Evolutionary conservation across 441 rosid genomes (phyloP), one percentile per base, ranked within the genome.

Genomic region (Pelargonium citronellum): DNA sequence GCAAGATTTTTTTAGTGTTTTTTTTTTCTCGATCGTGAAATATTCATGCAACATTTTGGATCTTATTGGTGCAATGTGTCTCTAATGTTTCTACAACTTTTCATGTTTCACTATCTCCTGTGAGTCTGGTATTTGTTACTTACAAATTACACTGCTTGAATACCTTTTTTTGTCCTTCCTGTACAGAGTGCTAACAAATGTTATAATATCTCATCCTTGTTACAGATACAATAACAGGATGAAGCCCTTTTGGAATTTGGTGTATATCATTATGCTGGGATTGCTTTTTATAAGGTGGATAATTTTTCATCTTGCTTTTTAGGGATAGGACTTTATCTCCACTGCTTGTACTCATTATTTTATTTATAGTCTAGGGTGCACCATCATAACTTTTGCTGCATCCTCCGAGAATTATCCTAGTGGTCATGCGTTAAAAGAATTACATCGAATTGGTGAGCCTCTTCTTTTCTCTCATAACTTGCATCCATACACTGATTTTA

Each of bases 391-490:
- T 76, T 92, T 91, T 84, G 69, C 83, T 92, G 99, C 99, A 13
- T 95, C 97, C 6, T 90, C 82, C 74, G 82, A 82, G 84, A 95
- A 95, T 75, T 95, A 95, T 83, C 96, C 98, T 73, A 88, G 98
- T 65, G 95, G 98, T 73, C 81, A 87, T 77, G 95, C 99, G 62
- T 80, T 92, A 64, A 87, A 83, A 75, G 83, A 80, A 74, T 82
- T 95, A 87, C 99, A 90, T 84, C 82, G 68, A 69, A 76, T 79
- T 70, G 86, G 99, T 90, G 81, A 85, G 96, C 74, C 75, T 74
- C 63, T 67, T 68, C 61, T 61, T 55, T 63, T 71, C 73, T 64
- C 71, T 22, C 66, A 19, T 7, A 60, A 27, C 37, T 58, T 22
- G 11, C 57, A 17, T 55, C 16, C 15, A 7, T 53, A 49, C 68